Percentiles rank a stretch among this genome's conserved stretches.
Evolutionary conservation across 768 basidiomycete genomes (phyloP).

Genomic region (Tylopilus sp.): DNA sequence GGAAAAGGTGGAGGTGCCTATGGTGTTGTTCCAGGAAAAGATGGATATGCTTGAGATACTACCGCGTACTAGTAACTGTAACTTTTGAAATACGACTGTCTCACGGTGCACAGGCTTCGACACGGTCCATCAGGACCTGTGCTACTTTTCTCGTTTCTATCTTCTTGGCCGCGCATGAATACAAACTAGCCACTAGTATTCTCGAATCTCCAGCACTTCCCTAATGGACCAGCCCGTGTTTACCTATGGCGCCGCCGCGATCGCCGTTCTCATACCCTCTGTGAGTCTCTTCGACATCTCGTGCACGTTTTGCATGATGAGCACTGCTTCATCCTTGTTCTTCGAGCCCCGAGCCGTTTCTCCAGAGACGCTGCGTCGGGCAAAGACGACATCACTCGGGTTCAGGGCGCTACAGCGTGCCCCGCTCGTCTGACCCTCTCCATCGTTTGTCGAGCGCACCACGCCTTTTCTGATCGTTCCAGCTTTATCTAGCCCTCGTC

Average conservation of each 20-base stretch:
- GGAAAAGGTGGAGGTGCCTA: slow-evolving; percentile 48
- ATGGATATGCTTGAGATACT: slow-evolving; percentile 35
- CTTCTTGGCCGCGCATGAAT: not conserved
- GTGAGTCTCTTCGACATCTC: slow-evolving; percentile 24
- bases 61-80: no score
- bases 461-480: slow-evolving; percentile 12
- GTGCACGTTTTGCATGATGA: slow-evolving; percentile 46
- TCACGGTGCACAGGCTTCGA: not conserved
- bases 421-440: slow-evolving; percentile 32
- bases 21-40: slow-evolving; percentile 43
- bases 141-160: not conserved
- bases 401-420: slow-evolving; percentile 39
- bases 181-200: not conserved
- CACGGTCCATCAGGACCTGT: not conserved
- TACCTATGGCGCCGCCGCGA: slow-evolving; percentile 17
- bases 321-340: slow-evolving; percentile 87
- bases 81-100: no score
- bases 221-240: slow-evolving; percentile 28
- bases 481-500: slow-evolving; percentile 71
- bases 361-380: slow-evolving; percentile 47
- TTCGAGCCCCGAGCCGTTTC: slow-evolving; percentile 68
- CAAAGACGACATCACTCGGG: slow-evolving; percentile 61
- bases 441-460: not conserved
- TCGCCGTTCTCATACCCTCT: slow-evolving; percentile 22
- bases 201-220: no score